phyloP scores from a whole-genome alignment of 176 grass and related monocot species.

The Oryza glaberrima region DNA sequence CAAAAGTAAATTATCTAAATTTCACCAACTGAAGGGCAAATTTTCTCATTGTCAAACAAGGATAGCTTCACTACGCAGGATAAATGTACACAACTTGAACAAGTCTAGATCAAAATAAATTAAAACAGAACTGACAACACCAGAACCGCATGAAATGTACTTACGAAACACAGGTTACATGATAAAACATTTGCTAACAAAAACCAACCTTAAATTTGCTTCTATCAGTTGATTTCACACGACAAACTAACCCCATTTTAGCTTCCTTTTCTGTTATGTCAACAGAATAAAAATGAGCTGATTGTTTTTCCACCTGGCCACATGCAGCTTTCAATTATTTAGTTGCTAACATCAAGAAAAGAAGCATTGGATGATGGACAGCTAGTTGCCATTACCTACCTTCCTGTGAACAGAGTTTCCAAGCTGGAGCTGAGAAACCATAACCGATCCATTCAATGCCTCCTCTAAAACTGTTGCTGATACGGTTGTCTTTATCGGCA shows the following conservation, averaged over 20 bases:
- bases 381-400: constrained; percentile 49
- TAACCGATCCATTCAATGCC: constrained; percentile 83
- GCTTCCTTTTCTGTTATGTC: constrained; percentile 87
- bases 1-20: neutral
- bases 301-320: constrained; percentile 93
- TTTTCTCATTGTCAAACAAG: neutral
- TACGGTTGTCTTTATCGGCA: constrained; percentile 97
- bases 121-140: neutral
- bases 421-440: constrained; percentile 75
- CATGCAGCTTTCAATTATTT: constrained; percentile 45
- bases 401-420: constrained; percentile 71
- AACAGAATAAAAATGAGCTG: constrained; percentile 94
- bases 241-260: constrained; percentile 83
- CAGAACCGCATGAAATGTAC: neutral
- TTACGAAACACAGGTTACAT: constrained; percentile 13
- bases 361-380: constrained; percentile 42
- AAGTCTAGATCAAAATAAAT: constrained; percentile 18
- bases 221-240: constrained; percentile 78
- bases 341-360: constrained; percentile 27
- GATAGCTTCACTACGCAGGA: neutral
- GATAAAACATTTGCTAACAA: neutral
- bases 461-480: constrained; percentile 97
- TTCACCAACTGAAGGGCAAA: neutral
- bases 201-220: constrained; percentile 97
- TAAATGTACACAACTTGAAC: constrained; percentile 18